Evolutionary conservation across 768 basidiomycete genomes (phyloP), one percentile per base, ranked within the genome.

Genomic region (Kwoniella europaea): DNA sequence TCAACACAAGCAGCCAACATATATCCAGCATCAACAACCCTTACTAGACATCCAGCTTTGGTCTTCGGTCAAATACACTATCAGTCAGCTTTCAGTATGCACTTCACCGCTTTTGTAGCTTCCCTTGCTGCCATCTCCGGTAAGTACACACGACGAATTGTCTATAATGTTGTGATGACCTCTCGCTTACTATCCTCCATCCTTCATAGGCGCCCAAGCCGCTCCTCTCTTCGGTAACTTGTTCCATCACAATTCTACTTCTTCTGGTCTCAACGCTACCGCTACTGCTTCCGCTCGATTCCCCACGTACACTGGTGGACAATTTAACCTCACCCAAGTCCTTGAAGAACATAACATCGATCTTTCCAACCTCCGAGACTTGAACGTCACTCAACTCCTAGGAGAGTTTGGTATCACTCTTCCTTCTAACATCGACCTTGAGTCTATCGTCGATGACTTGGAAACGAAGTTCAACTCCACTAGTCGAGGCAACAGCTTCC

Each of bases 331-430:
- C 18, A 61, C 59, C 22, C 16, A 61, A 61, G 43, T 61, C 10
- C 42, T 61, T 18, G 41, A 61, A n/a, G 41, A 61, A 20, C 59
- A 61, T 43, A 22, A 61, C 18, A 27, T 61, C 42, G 59, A 61
- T 44, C 22, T 61, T 18, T 61, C 59, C 35, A 46, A 61, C 42
- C 35, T 61, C 22, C 13, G 59, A 61, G 18, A 27, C 10, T 22
- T 61, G 9, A 61, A 61, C 16, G 59, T 61, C 13, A 61, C 59
- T 44, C 35, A 24, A 61, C 13, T 61, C 12, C 12, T 61, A n/a
- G 59, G 59, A 12, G 41, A 61, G 41, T 61, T 61, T 18, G 59
- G 59, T 44, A 43, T 61, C 22, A 42, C 15, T 12, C 41, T 61
- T 43, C 59, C 59, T 27, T 22, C 59, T n/a, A 43, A 43, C 16